Evolutionary conservation across 2,329 filamentous ascomycete species (phyloP).

Genomic region (Exophiala oligosperma): DNA sequence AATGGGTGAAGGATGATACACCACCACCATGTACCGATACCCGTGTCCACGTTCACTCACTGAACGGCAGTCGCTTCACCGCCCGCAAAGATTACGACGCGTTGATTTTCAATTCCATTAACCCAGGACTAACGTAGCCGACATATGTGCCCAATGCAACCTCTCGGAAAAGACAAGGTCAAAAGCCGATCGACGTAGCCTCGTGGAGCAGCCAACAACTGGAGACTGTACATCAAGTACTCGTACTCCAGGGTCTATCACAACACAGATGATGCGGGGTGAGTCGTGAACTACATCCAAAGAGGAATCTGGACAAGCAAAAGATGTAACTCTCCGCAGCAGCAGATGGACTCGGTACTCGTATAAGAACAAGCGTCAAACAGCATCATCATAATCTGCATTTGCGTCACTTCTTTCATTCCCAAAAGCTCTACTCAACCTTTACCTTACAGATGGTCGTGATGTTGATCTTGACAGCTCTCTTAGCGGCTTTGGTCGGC

Average conservation of each 20-base stretch:
- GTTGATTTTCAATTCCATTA: too few relatives aligned
- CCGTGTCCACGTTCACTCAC: background rate
- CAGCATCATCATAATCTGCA: background rate
- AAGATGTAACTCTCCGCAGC: background rate
- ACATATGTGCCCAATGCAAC: background rate
- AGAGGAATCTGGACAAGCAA: background rate
- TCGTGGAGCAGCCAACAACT: background rate
- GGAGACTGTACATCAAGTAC: too few relatives aligned
- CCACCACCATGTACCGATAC: too few relatives aligned
- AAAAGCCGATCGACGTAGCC: background rate
- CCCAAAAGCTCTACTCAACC: background rate
- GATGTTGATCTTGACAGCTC: conserved; percentile 6
- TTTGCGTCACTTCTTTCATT: background rate
- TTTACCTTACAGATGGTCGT: background rate
- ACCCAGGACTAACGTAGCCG: background rate
- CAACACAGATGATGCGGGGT: background rate
- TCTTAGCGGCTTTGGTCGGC: conserved; percentile 4
- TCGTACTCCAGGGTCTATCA: background rate
- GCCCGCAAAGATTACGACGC: background rate
- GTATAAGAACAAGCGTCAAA: background rate
- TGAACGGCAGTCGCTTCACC: background rate
- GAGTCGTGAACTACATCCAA: background rate
- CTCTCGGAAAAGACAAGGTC: background rate
- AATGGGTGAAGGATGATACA: too few relatives aligned
- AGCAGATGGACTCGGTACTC: background rate